Evolutionary conservation across 805 yeast genomes (phyloP).

Genomic region (Blastobotrys americana): DNA sequence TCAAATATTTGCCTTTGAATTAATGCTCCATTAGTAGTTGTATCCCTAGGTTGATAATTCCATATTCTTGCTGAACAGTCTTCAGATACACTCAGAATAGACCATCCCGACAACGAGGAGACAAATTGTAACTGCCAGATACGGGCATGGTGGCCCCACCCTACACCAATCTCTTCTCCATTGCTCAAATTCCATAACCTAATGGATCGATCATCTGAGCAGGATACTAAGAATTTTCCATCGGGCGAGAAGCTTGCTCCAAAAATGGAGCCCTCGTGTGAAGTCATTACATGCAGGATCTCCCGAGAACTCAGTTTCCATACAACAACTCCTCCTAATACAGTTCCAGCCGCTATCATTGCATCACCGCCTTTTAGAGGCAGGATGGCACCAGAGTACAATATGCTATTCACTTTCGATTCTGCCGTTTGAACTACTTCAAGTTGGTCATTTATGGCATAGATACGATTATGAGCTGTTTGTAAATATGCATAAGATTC

Average conservation of each 20-base stretch:
- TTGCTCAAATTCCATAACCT: conserved; percentile 58
- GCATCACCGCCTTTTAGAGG: conserved; percentile 34
- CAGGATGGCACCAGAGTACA: conserved; percentile 78
- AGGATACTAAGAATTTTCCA: conserved; percentile 57
- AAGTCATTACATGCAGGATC: conserved; percentile 49
- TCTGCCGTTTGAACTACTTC: conserved; percentile 32
- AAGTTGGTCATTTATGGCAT: conserved; percentile 31
- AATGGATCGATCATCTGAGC: conserved; percentile 92
- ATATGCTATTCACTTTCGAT: conserved; percentile 67
- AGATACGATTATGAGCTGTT: conserved; percentile 73
- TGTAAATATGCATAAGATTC: conserved; percentile 48
- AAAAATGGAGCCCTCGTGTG: conserved; percentile 90
- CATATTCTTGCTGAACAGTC: conserved; percentile 82
- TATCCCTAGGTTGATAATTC: conserved; percentile 43
- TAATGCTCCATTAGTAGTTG: conserved; percentile 45
- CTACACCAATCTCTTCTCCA: conserved; percentile 60
- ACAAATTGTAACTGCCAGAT: conserved; percentile 76
- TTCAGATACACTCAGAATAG: conserved; percentile 66
- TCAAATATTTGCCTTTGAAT: conserved; percentile 45
- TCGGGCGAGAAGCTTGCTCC: conserved; percentile 56
- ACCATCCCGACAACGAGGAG: conserved; percentile 22
- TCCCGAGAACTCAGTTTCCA: conserved; percentile 47
- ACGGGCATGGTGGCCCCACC: conserved; percentile 96
- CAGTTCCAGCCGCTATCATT: conserved; percentile 82
- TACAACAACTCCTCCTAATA: conserved; percentile 74